Base-by-base conservation (phyloP, 805 yeast genomes). In the Wickerhamomyces bovis region DNA sequence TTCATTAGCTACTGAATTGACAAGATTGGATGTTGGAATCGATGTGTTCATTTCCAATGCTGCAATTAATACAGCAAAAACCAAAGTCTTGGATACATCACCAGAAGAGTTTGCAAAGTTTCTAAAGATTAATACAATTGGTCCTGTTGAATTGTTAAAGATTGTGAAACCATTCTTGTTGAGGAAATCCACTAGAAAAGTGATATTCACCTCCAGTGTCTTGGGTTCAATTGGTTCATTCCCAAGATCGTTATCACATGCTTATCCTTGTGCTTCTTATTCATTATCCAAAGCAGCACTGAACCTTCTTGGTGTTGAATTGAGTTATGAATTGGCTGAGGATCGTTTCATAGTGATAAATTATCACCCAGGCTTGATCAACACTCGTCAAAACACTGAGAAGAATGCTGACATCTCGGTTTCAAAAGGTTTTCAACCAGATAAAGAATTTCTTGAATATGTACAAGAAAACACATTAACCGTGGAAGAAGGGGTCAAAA, bases 31-130 rank as follows among this genome's bases (percentile, higher is more conserved):
- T 13, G 39, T 51, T 39, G 55, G 52, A 1, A 63, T 69, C 45
- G 72, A 69, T 52, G 63, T 66, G 4, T 64, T 63, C 39, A 62
- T 69, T 39, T 58, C 65, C 21, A 69, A 68, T 51, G 69, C 70
- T 9, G 72, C 67, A 10, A 38, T 55, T 21, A 56, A 55, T 48
- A 53, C 48, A 10, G 56, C 61, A 1, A 51, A 40, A 40, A 22
- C 35, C 11, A 47, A 48, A 5, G 60, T 61, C 0, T 33, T 56
- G 18, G 52, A 55, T 4, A 48, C 63, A 1, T 39, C 56, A 4
- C 45, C 49, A 3, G 58, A 59, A 18, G 55, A 48, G 23, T 61
- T 45, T 43, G 26, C 47, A 4, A 30, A 42, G 2, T 62, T 54
- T 49, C 55, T 56, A 35, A 53, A 49, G 40, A 47, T 57, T 10